Percentiles rank a stretch among this genome's conserved stretches.
Evolutionary conservation across 169 alveolate species (phyloP).

Genomic region (Blepharisma undulans): DNA sequence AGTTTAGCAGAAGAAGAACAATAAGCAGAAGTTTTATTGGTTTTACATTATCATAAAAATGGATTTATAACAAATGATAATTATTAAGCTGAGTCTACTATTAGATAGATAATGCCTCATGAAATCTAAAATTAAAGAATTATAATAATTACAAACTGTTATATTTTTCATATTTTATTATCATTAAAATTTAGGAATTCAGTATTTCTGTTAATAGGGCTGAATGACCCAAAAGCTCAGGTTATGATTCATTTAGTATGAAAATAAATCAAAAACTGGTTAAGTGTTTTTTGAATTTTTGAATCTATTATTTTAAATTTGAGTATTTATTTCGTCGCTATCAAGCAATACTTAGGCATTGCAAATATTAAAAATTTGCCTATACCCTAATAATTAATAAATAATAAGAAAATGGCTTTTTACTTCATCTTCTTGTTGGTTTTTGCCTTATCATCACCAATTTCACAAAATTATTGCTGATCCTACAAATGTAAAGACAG

Average conservation of each 20-base stretch:
- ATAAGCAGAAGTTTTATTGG: background rate
- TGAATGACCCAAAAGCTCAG: background rate
- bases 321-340: too few relatives aligned
- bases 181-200: background rate
- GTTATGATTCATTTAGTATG: background rate
- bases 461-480: background rate
- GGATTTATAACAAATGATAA: background rate
- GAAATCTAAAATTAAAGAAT: too few relatives aligned
- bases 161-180: too few relatives aligned
- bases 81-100: background rate
- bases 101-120: background rate
- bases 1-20: background rate
- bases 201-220: background rate
- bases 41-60: too few relatives aligned
- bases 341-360: background rate
- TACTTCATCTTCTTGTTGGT: background rate
- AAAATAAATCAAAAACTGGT: background rate
- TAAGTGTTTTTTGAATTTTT: too few relatives aligned
- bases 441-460: background rate
- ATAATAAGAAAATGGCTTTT: background rate
- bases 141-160: too few relatives aligned
- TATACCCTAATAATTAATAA: background rate
- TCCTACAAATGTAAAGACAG: background rate
- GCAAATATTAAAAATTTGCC: background rate
- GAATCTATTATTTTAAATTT: too few relatives aligned